Evolutionary conservation across 169 alveolate species (phyloP).

Genomic region (Babesia bigemina): DNA sequence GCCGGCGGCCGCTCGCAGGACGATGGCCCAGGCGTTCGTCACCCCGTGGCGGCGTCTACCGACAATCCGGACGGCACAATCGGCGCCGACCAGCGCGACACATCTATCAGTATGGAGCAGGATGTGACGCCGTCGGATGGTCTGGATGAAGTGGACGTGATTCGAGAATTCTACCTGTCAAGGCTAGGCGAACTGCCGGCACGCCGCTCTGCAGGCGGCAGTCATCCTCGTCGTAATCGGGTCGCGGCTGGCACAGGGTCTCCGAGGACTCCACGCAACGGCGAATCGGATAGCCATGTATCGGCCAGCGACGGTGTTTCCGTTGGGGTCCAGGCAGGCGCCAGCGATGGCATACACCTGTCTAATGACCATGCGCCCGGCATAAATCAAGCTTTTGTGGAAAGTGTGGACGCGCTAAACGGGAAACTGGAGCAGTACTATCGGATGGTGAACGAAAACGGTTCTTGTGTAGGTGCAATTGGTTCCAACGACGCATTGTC

Average conservation of each 20-base stretch:
- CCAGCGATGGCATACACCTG: background rate
- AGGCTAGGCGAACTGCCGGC: constrained; percentile 10
- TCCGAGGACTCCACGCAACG: background rate
- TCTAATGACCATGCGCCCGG: background rate
- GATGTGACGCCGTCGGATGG: background rate
- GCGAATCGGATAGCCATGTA: background rate
- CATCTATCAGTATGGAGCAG: background rate
- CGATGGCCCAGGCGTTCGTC: background rate
- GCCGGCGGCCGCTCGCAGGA: background rate
- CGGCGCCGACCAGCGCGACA: background rate
- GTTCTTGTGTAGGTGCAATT: background rate
- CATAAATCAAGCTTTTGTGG: constrained; percentile 2
- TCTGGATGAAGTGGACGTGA: constrained; percentile 7
- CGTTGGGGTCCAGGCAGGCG: background rate
- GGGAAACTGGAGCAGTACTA: constrained; percentile 19
- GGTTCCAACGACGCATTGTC: constrained; percentile 27
- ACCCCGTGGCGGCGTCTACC: background rate
- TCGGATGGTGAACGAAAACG: constrained; percentile 16
- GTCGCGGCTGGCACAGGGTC: background rate
- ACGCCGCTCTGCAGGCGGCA: background rate
- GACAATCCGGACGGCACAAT: background rate
- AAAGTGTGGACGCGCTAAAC: constrained; percentile 6
- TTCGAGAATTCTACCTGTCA: constrained; percentile 32
- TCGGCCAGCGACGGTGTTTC: background rate
- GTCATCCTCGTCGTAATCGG: background rate